Evolutionary conservation across 495 filamentous ascomycete species (phyloP).

Genomic region (Podospora comata): DNA sequence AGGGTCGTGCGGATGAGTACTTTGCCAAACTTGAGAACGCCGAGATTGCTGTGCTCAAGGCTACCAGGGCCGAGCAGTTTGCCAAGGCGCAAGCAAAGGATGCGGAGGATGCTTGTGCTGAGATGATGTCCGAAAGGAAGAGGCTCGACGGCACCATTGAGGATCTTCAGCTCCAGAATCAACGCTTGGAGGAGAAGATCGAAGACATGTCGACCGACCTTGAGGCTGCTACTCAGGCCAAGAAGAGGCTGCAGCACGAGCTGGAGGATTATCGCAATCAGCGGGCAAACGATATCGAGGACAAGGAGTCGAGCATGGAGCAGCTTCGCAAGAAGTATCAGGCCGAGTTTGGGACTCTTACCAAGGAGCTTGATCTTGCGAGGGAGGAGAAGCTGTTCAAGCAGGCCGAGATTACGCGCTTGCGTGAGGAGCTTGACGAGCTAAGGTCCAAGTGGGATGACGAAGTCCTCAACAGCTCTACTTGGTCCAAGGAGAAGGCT

Average conservation of each 20-base stretch:
- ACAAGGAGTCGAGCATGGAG: constrained; percentile 94
- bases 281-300: constrained; percentile 92
- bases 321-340: constrained; percentile 98
- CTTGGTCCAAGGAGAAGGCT: constrained; percentile 97
- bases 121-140: constrained; percentile 88
- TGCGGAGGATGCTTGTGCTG: constrained; percentile 85
- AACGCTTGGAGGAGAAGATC: constrained; percentile 83
- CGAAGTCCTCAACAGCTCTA: constrained; percentile 94
- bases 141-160: constrained; percentile 85
- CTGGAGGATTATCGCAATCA: constrained; percentile 96
- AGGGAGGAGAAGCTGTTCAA: constrained; percentile 72
- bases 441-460: constrained; percentile 97
- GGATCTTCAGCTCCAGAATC: constrained; percentile 83
- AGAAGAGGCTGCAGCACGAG: constrained; percentile 94
- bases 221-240: constrained; percentile 79
- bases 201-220: constrained; percentile 92
- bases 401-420: constrained; percentile 62
- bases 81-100: constrained; percentile 84
- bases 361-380: constrained; percentile 88
- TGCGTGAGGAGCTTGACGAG: constrained; percentile 92
- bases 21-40: constrained; percentile 97
- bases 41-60: constrained; percentile 92
- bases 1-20: constrained; percentile 91
- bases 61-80: constrained; percentile 86
- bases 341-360: constrained; percentile 81